phyloP scores from a whole-genome alignment of 257 asterid species.

The Forsythia suspensa region DNA sequence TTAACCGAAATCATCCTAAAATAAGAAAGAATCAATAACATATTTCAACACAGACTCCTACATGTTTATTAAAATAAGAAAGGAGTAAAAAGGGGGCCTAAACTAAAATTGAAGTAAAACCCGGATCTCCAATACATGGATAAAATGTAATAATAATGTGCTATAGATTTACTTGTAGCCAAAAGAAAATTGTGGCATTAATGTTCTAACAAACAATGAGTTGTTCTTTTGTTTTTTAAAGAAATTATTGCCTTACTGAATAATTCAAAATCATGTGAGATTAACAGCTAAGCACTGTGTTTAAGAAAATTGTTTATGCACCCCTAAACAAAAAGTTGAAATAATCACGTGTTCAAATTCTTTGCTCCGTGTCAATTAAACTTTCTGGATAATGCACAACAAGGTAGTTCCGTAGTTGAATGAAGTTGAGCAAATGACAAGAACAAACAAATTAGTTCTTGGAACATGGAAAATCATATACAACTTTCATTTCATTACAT shows the following conservation, averaged over 20 bases:
- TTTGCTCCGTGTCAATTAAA: not conserved
- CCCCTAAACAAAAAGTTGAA: not conserved
- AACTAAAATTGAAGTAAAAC: no score
- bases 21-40: no score
- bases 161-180: no score
- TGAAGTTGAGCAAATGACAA: not conserved
- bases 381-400: not conserved
- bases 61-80: no score
- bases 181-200: not conserved
- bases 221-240: no score
- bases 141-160: no score
- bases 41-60: no score
- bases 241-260: not conserved
- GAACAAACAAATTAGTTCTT: not conserved
- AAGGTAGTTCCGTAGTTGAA: not conserved
- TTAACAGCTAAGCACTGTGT: not conserved
- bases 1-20: no score
- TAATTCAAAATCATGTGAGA: not conserved
- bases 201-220: not conserved
- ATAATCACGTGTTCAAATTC: not conserved
- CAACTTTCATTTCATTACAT: constrained; percentile 12
- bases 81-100: no score
- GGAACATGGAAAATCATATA: constrained; percentile 2
- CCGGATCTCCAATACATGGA: no score
- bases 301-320: not conserved